Conservation (phyloP, 768 basidiomycete species). For the Podaxis sp. region DNA sequence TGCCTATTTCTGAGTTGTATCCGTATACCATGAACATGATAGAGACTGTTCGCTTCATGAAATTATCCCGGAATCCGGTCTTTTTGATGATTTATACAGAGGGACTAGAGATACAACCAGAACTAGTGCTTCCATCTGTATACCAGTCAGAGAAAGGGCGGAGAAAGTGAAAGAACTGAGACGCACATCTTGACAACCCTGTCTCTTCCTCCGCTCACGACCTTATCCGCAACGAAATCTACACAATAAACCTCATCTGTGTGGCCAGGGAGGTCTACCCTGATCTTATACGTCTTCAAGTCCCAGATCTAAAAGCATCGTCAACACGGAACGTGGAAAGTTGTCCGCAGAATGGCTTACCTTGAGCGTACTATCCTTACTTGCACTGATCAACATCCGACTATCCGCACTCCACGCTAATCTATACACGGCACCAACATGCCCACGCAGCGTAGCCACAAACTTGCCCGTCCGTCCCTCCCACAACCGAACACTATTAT, state of each 20-base stretch:
- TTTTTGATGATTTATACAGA: neutral
- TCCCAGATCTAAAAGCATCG: conserved; percentile 78
- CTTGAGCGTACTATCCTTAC: conserved; percentile 95
- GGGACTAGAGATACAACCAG: neutral
- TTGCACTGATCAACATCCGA: conserved; percentile 87
- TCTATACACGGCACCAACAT: conserved; percentile 92
- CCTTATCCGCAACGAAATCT: conserved; percentile 97
- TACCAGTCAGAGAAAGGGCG: neutral
- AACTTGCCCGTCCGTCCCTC: conserved; percentile 85
- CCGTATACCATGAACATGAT: neutral
- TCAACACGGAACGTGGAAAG: neutral
- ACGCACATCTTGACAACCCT: conserved; percentile 90
- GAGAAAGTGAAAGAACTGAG: neutral
- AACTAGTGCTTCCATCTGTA: conserved; percentile 22
- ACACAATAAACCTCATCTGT: conserved; percentile 99
- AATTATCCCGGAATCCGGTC: neutral
- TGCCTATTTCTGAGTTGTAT: neutral
- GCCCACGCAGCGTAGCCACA: conserved; percentile 86
- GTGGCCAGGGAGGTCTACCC: conserved; percentile 92
- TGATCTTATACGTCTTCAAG: conserved; percentile 93
- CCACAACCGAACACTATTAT: conserved; percentile 90
- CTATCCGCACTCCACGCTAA: conserved; percentile 96
- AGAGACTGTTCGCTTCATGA: neutral
- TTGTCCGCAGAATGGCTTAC: conserved; percentile 40
- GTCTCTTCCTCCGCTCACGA: conserved; percentile 97